A percentile compares a stretch with the other conserved stretches of the same genome.
Evolutionary conservation across 176 grass and related monocot species (phyloP).

Genomic region (Dendrocalamus sinicus): DNA sequence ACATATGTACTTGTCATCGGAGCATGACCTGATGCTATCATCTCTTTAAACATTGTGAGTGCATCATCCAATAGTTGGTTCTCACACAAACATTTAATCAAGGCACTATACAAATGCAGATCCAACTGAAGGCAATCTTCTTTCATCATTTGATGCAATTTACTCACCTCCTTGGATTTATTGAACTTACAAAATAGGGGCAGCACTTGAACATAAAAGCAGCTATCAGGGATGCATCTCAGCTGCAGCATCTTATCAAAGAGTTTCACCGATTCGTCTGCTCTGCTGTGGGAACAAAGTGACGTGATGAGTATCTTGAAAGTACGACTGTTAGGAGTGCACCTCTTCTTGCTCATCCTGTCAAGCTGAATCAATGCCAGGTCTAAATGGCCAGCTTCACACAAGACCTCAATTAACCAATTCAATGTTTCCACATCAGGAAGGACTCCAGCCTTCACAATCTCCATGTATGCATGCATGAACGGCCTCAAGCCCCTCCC

Average conservation of each 20-base stretch:
- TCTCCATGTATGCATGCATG: constrained; percentile 52
- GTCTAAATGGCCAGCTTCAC: constrained; percentile 49
- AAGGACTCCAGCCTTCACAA: constrained; percentile 61
- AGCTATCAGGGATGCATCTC: constrained; percentile 39
- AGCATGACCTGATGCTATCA: constrained; percentile 44
- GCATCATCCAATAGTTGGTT: constrained; percentile 52
- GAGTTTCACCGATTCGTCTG: constrained; percentile 50
- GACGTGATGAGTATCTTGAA: constrained; percentile 59
- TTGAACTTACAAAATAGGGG: constrained; percentile 59
- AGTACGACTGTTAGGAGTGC: constrained; percentile 49
- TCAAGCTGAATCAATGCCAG: constrained; percentile 59
- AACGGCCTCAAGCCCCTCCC: constrained; percentile 41
- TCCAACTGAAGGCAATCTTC: constrained; percentile 34
- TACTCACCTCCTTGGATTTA: constrained; percentile 48
- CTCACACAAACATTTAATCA: constrained; percentile 55
- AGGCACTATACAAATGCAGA: constrained; percentile 35
- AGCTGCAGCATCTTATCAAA: constrained; percentile 57
- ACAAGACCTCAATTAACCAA: constrained; percentile 55
- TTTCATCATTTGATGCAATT: constrained; percentile 58
- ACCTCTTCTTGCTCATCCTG: constrained; percentile 60
- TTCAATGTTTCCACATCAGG: constrained; percentile 68
- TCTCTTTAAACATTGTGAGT: constrained; percentile 46
- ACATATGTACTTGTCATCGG: constrained; percentile 40
- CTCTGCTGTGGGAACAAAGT: constrained; percentile 44
- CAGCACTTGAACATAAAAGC: constrained; percentile 59